These are phyloP conservation scores for Pseudopithomyces maydicus DNA, from an alignment of 2,329 filamentous ascomycete genomes.

Conservation along the genomic window DNA sequence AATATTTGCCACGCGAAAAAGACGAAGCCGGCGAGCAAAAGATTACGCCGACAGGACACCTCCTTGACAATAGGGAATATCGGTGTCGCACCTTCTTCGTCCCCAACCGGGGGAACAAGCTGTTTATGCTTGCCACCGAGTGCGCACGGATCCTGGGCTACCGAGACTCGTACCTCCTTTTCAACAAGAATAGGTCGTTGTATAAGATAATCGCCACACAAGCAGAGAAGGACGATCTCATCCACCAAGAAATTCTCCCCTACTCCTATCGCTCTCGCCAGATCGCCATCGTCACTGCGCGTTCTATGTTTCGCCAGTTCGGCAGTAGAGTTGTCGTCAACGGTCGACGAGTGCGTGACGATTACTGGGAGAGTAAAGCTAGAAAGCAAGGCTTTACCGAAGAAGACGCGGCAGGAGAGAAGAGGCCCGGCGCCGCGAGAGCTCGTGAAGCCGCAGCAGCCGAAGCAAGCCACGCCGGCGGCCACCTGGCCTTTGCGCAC, in stretches of 20 bases:
- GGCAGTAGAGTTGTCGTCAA: conserved; percentile 91
- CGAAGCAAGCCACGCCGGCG: conserved; percentile 62
- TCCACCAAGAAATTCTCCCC: conserved; percentile 90
- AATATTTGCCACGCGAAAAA: conserved; percentile 91
- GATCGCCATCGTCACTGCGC: conserved; percentile 95
- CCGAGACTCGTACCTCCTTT: conserved; percentile 94
- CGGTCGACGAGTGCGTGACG: conserved; percentile 88
- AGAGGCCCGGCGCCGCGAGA: conserved; percentile 89
- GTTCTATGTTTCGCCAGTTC: conserved; percentile 99
- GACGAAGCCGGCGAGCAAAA: conserved; percentile 96
- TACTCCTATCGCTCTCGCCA: conserved; percentile 98
- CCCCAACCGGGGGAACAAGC: conserved; percentile 85
- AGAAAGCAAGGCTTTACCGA: conserved; percentile 98
- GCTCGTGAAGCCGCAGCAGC: conserved; percentile 81
- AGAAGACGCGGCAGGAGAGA: conserved; percentile 93
- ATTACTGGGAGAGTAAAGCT: conserved; percentile 98
- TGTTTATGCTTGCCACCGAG: conserved; percentile 98
- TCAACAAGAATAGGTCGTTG: conserved; percentile 97
- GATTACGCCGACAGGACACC: conserved; percentile 80
- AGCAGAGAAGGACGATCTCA: conserved; percentile 93
- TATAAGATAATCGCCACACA: conserved; percentile 98
- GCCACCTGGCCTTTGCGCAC: conserved; percentile 44
- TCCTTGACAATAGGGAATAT: conserved; percentile 83
- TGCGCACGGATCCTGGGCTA: conserved; percentile 93
- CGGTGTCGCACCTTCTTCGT: conserved; percentile 93